Base-by-base conservation (phyloP, 1,139 yeast genomes). In the Debaryomycetaceae sp. region DNA sequence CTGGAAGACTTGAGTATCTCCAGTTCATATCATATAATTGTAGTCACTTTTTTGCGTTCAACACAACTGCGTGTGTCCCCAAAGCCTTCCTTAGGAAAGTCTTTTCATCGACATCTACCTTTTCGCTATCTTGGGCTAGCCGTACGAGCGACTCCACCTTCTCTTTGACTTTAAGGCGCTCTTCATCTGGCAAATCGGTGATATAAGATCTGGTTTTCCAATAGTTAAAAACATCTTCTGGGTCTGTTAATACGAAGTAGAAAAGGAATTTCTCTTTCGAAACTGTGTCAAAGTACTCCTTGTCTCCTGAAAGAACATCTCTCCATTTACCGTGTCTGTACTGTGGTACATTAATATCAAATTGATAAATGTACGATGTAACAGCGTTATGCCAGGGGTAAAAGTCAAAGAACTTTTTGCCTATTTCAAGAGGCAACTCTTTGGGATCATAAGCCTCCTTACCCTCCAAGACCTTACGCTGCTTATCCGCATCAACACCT, bases 181-280 rank as follows among this genome's bases (percentile, higher is more conserved):
- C 72, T 1, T 56, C 64, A 0, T 65, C 68, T 1, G 68, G 52
- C 42, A 80, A 58, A 6, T 66, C 67, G 2, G 87, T 80, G 46
- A 83, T 76, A 54, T 77, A 83, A 37, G 83, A 76, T 50, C 86
- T 68, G 1, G 84, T 76, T 46, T 69, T 68, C 86, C 86, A 80
- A 50, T 77, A 76, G 29, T 69, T 68, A 69, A 69, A 80, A 4
- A 79, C 70, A 20, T 56, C 57, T 5, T 67, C 70, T 8, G 52
- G 54, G 34, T 56, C 55, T 47, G 74, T 55, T 40, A 62, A 55
- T 48, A 59, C 43, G 42, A 66, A 57, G 51, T 65, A 58, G 56
- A 76, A 57, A 41, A 58, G 57, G 56, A 66, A 57, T 55, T 66
- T 45, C 46, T 66, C 73, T 34, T 53, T 50, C 57, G 68, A 42